Percentiles rank a stretch among this genome's conserved stretches.
These are phyloP conservation scores for Bipolaris victoriae DNA, from an alignment of 2,329 filamentous ascomycete species.

Conservation along the genomic window DNA sequence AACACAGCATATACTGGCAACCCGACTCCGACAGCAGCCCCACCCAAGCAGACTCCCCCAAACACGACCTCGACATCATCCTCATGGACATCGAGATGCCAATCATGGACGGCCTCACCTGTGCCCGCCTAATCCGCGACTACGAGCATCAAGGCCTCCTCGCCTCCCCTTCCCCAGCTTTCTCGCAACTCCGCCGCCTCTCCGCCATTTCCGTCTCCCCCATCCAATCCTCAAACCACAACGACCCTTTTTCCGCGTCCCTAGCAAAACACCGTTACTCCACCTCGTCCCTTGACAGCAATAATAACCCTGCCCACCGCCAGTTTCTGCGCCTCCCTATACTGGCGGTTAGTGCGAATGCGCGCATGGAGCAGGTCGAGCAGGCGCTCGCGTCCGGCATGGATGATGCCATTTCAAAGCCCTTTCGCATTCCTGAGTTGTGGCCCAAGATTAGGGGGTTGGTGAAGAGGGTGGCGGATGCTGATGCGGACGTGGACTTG, in stretches of 20 bases:
- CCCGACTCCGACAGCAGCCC: not conserved
- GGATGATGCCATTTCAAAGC: constrained; percentile 40
- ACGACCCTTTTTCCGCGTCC: not conserved
- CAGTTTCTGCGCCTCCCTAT: constrained; percentile 30
- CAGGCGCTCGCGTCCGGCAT: constrained; percentile 40
- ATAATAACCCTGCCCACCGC: no score
- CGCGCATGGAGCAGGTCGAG: constrained; percentile 41
- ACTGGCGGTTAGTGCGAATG: constrained; percentile 46
- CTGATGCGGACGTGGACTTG: not conserved
- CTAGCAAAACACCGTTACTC: not conserved
- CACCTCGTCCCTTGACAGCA: not conserved
- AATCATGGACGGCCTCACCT: constrained; percentile 43
- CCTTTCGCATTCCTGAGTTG: constrained; percentile 33
- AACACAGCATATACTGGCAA: constrained; percentile 36
- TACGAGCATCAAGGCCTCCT: constrained; percentile 34
- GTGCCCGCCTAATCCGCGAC: constrained; percentile 35
- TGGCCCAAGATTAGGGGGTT: constrained; percentile 26
- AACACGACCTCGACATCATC: constrained; percentile 31
- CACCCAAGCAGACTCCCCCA: not conserved
- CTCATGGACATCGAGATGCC: constrained; percentile 48
- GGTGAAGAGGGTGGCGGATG: constrained; percentile 9
- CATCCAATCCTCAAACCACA: not conserved
- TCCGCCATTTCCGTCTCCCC: not conserved
- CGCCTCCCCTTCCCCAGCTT: constrained; percentile 1
- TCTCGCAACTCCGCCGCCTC: constrained; percentile 3